Evolutionary conservation across 371 early-diverging fungal genomes (phyloP).

Genomic region (Paramicrosporidium saccamoebae): DNA sequence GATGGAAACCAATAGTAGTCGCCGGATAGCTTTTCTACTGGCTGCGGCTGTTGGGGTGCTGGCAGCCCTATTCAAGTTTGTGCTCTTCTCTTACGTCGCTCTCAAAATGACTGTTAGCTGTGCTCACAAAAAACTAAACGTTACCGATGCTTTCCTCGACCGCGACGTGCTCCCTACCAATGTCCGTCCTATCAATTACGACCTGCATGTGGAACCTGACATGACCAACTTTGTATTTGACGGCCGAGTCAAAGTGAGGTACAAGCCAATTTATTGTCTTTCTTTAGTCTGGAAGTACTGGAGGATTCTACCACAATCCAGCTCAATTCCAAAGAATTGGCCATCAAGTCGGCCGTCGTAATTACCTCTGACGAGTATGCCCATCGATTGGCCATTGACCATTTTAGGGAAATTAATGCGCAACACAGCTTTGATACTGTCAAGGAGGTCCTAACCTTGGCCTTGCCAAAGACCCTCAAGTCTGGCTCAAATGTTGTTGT

Average conservation of each 20-base stretch:
- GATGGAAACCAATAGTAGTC: too few species aligned
- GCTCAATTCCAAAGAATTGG: slow-evolving; percentile 17
- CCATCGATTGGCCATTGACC: neutral
- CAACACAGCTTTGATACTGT: slow-evolving; percentile 12
- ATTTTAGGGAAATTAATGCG: slow-evolving; percentile 7
- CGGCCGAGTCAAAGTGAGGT: slow-evolving; percentile 14
- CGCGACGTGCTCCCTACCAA: slow-evolving; percentile 27
- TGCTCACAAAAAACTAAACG: too few species aligned
- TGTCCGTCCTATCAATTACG: slow-evolving; percentile 36
- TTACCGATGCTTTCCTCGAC: slow-evolving; percentile 1
- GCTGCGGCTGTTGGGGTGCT: too few species aligned
- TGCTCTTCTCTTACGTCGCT: too few species aligned
- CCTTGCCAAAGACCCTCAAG: slow-evolving; percentile 12
- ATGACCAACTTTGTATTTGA: slow-evolving; percentile 19
- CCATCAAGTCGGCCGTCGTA: slow-evolving; percentile 7
- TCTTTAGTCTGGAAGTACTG: slow-evolving; percentile 9
- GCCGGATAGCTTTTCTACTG: too few species aligned
- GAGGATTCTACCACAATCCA: slow-evolving; percentile 13
- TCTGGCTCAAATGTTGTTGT: slow-evolving; percentile 12
- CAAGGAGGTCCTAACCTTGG: slow-evolving; percentile 17
- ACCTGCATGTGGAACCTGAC: slow-evolving; percentile 24
- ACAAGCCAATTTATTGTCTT: slow-evolving; percentile 1
- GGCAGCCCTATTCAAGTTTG: too few species aligned
- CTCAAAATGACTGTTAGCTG: too few species aligned
- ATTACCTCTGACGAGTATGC: neutral